Evolutionary conservation across 2,329 filamentous ascomycete genomes (phyloP).

Genomic region (Hypoxylon sp.): DNA sequence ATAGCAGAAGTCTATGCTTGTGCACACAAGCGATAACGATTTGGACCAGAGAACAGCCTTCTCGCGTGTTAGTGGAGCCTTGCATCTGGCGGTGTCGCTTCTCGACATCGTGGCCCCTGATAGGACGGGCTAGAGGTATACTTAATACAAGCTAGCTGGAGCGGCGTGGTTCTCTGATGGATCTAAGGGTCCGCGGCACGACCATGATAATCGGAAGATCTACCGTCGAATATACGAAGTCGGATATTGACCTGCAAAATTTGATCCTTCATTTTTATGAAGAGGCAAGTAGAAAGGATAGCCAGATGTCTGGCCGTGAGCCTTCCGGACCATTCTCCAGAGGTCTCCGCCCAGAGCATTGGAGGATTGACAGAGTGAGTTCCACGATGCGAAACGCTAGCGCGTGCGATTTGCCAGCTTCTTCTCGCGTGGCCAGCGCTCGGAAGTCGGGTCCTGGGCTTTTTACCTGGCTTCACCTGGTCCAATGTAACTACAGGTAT

Average conservation of each 20-base stretch:
- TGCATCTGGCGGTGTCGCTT: conserved; percentile 41
- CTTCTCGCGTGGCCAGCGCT: conserved; percentile 17
- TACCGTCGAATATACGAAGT: conserved; percentile 36
- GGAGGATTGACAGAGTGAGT: conserved; percentile 26
- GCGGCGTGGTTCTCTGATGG: conserved; percentile 36
- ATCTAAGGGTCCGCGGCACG: conserved; percentile 42
- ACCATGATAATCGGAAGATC: conserved; percentile 40
- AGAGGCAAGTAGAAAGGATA: conserved; percentile 14
- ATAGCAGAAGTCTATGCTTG: conserved; percentile 14
- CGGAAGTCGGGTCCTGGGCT: conserved; percentile 19
- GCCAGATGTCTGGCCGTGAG: conserved; percentile 30
- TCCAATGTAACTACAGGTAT: conserved; percentile 15
- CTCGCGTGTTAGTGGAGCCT: conserved; percentile 39
- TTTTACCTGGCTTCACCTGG: neutral
- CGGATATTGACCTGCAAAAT: conserved; percentile 35
- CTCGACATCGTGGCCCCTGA: conserved; percentile 25
- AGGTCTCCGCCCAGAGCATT: conserved; percentile 30
- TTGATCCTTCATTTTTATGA: conserved; percentile 43
- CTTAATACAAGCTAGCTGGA: conserved; percentile 21
- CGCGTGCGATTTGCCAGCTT: conserved; percentile 32
- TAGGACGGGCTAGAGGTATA: conserved; percentile 19
- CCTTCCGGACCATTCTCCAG: conserved; percentile 21
- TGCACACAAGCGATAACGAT: conserved; percentile 26
- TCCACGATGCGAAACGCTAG: conserved; percentile 45
- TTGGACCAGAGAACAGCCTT: conserved; percentile 28